Evolutionary conservation across 177 flowering plant genomes (phyloP).

Genomic region (Vitis hybrid): DNA sequence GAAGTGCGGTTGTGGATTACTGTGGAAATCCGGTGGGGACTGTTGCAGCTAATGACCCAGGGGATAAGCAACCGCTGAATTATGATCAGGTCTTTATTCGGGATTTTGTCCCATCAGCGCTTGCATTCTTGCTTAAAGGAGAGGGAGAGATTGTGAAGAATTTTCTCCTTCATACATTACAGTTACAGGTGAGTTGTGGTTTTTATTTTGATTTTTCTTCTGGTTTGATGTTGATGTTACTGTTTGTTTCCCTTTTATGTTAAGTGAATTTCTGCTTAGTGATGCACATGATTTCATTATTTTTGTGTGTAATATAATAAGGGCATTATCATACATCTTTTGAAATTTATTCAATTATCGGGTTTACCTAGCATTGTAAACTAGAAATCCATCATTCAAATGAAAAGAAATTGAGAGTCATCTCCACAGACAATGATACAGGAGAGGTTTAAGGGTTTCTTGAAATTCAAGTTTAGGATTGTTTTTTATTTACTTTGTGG

Average conservation of each 20-base stretch:
- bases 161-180: slow-evolving; percentile 47
- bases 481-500: too few relatives aligned
- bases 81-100: slow-evolving; percentile 52
- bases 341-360: too few relatives aligned
- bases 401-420: too few relatives aligned
- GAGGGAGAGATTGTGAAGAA: slow-evolving; percentile 47
- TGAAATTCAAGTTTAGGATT: too few relatives aligned
- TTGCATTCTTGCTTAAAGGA: slow-evolving; percentile 47
- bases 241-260: neutral
- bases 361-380: too few relatives aligned
- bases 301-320: neutral
- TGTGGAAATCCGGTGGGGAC: slow-evolving; percentile 54
- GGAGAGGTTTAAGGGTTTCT: too few relatives aligned
- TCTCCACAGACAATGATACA: too few relatives aligned
- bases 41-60: slow-evolving; percentile 44
- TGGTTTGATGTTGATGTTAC: neutral
- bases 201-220: neutral
- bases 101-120: slow-evolving; percentile 44
- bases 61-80: slow-evolving; percentile 38
- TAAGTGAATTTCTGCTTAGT: neutral
- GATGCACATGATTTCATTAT: neutral
- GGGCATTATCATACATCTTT: too few relatives aligned
- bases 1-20: slow-evolving; percentile 36
- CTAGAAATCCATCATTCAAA: too few relatives aligned
- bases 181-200: slow-evolving; percentile 34